Evolutionary conservation across 2,329 filamentous ascomycete genomes (phyloP).

Genomic region (Beauveria sp.): DNA sequence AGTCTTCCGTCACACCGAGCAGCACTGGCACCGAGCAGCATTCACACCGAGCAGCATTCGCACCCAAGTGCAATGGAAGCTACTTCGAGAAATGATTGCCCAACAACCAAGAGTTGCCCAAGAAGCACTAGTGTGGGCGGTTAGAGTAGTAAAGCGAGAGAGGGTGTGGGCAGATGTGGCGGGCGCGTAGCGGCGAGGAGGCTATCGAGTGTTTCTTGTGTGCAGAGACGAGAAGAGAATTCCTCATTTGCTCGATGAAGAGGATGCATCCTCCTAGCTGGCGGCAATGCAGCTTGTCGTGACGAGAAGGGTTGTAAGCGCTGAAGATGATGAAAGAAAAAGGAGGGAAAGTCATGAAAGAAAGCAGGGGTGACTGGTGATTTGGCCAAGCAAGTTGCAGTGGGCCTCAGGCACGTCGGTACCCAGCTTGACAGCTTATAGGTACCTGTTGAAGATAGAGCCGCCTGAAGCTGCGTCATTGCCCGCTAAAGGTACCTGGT

Average conservation of each 20-base stretch:
- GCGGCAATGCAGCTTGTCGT: not conserved
- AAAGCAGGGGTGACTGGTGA: not conserved
- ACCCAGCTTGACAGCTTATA: not conserved
- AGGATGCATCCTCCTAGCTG: not conserved
- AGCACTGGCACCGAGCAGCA: too few relatives aligned
- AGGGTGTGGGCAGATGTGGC: not conserved
- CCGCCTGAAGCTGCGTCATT: not conserved
- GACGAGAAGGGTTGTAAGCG: not conserved
- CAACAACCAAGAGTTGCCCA: not conserved
- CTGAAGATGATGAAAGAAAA: not conserved
- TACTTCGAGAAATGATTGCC: not conserved
- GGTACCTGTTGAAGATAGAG: not conserved
- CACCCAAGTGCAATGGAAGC: not conserved
- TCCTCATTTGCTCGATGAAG: not conserved
- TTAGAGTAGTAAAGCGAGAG: not conserved
- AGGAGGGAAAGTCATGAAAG: not conserved
- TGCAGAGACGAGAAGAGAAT: not conserved
- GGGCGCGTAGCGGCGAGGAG: not conserved
- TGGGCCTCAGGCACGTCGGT: not conserved
- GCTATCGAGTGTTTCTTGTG: not conserved
- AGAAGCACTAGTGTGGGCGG: slow-evolving; percentile 6
- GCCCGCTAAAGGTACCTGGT: not conserved
- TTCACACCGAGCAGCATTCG: not conserved
- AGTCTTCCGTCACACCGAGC: too few relatives aligned
- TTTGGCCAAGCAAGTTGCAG: not conserved